Conservation (phyloP, 495 filamentous ascomycete species). For the Hypoxylon rickii region DNA sequence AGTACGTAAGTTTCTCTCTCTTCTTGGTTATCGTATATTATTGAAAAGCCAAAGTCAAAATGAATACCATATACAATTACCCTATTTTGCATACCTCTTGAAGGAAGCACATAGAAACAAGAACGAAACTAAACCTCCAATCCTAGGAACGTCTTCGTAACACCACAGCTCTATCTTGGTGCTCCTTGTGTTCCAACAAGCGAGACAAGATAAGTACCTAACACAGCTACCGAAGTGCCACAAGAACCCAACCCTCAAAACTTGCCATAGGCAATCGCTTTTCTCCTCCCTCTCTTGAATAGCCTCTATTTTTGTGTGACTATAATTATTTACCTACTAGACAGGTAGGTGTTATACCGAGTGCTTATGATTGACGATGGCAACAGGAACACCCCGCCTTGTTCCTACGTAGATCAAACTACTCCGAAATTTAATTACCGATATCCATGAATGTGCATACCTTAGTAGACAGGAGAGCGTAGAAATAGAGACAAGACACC, state of each 20-base stretch:
- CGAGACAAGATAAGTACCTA: conserved; percentile 22
- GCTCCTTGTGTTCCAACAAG: conserved; percentile 22
- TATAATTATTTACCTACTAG: conserved; percentile 16
- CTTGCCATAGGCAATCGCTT: conserved; percentile 7
- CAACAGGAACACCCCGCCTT: not conserved
- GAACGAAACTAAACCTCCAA: not conserved
- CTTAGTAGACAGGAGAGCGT: no score
- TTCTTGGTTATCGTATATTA: no score
- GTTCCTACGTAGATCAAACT: no score
- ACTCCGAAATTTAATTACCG: no score
- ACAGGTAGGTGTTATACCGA: conserved; percentile 5
- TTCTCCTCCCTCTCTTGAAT: not conserved
- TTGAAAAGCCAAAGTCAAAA: no score
- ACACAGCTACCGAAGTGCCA: conserved; percentile 14
- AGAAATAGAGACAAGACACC: no score
- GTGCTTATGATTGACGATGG: not conserved
- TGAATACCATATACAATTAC: no score
- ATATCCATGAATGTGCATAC: no score
- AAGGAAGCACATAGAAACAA: no score
- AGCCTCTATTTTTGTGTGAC: conserved; percentile 9
- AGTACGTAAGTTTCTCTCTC: not conserved
- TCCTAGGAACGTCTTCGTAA: conserved; percentile 1
- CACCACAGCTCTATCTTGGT: conserved; percentile 10
- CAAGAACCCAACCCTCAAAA: conserved; percentile 8
- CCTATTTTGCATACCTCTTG: no score